phyloP scores from a whole-genome alignment of 345 rosid genomes.

The Eucalyptus victrix region DNA sequence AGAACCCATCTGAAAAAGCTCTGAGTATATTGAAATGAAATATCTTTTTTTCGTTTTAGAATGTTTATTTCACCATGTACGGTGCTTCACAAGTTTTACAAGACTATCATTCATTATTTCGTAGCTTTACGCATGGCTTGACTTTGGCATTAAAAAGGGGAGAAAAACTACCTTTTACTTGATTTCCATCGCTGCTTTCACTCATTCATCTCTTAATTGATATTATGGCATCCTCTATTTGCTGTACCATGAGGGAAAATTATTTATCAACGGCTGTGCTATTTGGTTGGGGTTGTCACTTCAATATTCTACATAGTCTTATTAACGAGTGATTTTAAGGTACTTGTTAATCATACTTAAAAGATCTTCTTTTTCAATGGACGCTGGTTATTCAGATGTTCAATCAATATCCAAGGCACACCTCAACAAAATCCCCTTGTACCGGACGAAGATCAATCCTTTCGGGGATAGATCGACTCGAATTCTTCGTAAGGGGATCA shows the following conservation, averaged over 20 bases:
- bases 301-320: neutral
- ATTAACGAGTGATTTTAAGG: neutral
- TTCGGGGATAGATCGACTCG: neutral
- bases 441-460: neutral
- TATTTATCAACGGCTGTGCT: neutral
- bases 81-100: neutral
- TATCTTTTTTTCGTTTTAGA: neutral
- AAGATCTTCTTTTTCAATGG: neutral
- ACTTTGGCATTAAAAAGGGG: neutral
- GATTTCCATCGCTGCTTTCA: neutral
- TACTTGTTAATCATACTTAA: neutral
- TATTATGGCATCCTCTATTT: neutral
- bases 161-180: neutral
- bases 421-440: neutral
- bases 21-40: neutral
- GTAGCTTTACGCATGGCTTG: neutral
- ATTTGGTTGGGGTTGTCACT: neutral
- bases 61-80: neutral
- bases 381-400: neutral
- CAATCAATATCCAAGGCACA: neutral
- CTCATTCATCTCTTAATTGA: neutral
- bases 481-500: neutral
- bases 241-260: neutral
- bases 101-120: neutral
- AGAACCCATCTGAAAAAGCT: neutral